These are phyloP conservation scores for Aaosphaeria arxii DNA, from an alignment of 2,329 filamentous ascomycete species.

Conservation along the genomic window DNA sequence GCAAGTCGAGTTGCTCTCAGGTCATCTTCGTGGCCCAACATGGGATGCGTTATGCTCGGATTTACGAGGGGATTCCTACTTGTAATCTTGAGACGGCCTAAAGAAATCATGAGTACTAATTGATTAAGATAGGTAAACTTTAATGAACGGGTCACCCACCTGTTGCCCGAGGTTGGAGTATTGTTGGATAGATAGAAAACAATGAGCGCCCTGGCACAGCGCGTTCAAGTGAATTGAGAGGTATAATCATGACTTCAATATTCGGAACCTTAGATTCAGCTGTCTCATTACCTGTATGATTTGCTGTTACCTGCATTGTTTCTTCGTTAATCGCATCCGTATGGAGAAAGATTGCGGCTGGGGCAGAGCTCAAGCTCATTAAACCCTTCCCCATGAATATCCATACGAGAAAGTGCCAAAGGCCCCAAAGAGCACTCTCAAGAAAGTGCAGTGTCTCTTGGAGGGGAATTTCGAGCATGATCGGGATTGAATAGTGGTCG, in stretches of 20 bases:
- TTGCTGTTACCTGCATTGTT: slow-evolving; percentile 5
- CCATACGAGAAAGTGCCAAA: slow-evolving; percentile 10
- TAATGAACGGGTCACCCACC: no score
- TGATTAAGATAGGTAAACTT: no score
- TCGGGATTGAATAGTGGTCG: slow-evolving; percentile 10
- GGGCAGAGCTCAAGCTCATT: slow-evolving; percentile 7
- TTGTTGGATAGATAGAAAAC: slow-evolving; percentile 10
- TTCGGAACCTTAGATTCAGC: slow-evolving; percentile 4
- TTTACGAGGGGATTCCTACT: slow-evolving; percentile 8
- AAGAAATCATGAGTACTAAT: slow-evolving; percentile 2
- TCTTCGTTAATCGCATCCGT: slow-evolving; percentile 6
- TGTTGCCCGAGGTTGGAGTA: slow-evolving; percentile 9
- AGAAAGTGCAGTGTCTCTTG: slow-evolving; percentile 9
- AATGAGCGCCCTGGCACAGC: slow-evolving; percentile 8
- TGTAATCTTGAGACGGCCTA: slow-evolving; percentile 8
- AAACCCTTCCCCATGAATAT: slow-evolving; percentile 8
- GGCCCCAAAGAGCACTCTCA: slow-evolving; percentile 8
- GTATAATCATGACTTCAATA: slow-evolving; percentile 8
- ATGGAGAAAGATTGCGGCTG: slow-evolving; percentile 8
- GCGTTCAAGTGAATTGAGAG: slow-evolving; percentile 8
- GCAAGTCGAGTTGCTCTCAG: slow-evolving; percentile 7
- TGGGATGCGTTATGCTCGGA: slow-evolving; percentile 9
- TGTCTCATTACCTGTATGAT: background rate
- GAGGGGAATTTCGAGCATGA: slow-evolving; percentile 10
- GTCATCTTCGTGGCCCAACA: slow-evolving; percentile 9